Conservation (phyloP, 2,329 filamentous ascomycete species). For the Botrytis cinerea region DNA sequence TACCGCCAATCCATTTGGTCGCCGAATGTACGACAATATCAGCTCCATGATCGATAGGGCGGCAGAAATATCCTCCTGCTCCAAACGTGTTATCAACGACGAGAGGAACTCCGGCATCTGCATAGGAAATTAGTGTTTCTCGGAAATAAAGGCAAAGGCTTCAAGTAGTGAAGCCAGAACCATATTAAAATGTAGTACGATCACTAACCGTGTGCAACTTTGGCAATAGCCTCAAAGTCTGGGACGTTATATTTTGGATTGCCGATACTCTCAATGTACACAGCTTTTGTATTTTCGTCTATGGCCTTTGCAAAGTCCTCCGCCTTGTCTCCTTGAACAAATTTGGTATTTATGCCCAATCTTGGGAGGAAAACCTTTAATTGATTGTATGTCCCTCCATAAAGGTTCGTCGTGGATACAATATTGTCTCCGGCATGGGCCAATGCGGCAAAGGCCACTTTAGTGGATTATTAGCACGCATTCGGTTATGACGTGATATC, state of each 20-base stretch:
- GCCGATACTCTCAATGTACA: conserved; percentile 85
- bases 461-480: not conserved
- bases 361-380: conserved; percentile 87
- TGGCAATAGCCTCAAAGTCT: conserved; percentile 83
- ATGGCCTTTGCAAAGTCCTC: conserved; percentile 79
- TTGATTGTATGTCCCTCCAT: conserved; percentile 96
- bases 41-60: conserved; percentile 85
- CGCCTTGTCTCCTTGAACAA: conserved; percentile 76
- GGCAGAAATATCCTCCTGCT: conserved; percentile 83
- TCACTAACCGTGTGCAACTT: conserved; percentile 65
- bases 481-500: not conserved
- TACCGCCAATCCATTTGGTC: conserved; percentile 85
- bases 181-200: not conserved
- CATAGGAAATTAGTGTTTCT: not conserved
- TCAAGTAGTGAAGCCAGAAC: not conserved
- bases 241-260: conserved; percentile 96
- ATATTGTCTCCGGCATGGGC: conserved; percentile 91
- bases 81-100: conserved; percentile 91
- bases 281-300: conserved; percentile 89
- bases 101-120: conserved; percentile 55
- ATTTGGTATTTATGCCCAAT: conserved; percentile 83
- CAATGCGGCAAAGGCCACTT: conserved; percentile 68
- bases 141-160: not conserved
- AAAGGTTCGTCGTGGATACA: conserved; percentile 84
- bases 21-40: conserved; percentile 93